These are phyloP conservation scores for Cyberlindnera euphorbiiphila DNA, from an alignment of 805 yeast genomes.

Conservation along the genomic window DNA sequence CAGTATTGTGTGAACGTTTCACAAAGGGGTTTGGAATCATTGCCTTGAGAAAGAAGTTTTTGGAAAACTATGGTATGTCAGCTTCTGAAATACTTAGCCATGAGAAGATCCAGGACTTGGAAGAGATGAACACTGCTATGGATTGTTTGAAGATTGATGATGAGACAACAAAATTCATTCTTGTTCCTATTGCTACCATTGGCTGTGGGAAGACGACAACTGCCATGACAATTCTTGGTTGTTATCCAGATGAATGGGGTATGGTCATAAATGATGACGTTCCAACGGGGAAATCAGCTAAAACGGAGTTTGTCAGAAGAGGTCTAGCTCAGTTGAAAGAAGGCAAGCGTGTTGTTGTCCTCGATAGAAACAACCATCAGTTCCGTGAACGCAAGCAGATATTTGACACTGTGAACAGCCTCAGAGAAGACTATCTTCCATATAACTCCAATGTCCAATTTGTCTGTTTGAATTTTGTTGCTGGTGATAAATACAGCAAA, in stretches of 20 bases:
- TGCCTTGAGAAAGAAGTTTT: conserved; percentile 61
- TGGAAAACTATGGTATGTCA: conserved; percentile 46
- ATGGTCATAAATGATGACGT: conserved; percentile 82
- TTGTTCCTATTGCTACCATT: conserved; percentile 83
- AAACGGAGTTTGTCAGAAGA: conserved; percentile 43
- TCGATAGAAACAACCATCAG: conserved; percentile 84
- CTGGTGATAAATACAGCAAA: conserved; percentile 32
- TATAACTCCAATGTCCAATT: conserved; percentile 46
- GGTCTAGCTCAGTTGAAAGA: conserved; percentile 39
- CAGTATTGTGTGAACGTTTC: conserved; percentile 43
- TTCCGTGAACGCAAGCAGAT: conserved; percentile 64
- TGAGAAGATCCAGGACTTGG: conserved; percentile 36
- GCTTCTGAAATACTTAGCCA: conserved; percentile 57
- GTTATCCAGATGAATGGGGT: conserved; percentile 59
- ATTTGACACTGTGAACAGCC: conserved; percentile 45
- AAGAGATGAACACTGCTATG: conserved; percentile 36
- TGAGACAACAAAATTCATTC: conserved; percentile 47
- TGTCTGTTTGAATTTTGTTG: conserved; percentile 67
- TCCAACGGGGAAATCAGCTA: conserved; percentile 40
- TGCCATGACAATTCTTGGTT: conserved; percentile 49
- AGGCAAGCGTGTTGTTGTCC: conserved; percentile 48
- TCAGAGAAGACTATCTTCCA: conserved; percentile 42
- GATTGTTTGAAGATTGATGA: conserved; percentile 34
- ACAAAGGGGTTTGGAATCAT: conserved; percentile 67
- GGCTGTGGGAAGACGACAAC: conserved; percentile 96